phyloP scores from a whole-genome alignment of 2,329 filamentous ascomycete species.

The Ophiostoma sp. region DNA sequence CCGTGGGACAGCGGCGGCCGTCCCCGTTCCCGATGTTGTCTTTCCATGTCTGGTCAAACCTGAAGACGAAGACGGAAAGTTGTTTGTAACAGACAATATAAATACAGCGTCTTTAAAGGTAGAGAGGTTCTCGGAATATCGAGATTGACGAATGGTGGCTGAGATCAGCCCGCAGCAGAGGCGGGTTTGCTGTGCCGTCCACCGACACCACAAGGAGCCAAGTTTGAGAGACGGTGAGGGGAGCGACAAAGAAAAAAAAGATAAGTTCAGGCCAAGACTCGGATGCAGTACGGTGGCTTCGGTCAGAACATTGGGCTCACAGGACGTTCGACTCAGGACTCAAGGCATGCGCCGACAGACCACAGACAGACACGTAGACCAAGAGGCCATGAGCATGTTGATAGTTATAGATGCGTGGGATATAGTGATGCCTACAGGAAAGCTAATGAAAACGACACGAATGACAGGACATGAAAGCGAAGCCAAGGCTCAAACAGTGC shows the following conservation, averaged over 20 bases:
- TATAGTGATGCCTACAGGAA: not conserved
- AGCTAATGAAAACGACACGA: not conserved
- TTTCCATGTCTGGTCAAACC: not conserved
- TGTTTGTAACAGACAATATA: not conserved
- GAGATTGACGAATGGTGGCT: not conserved
- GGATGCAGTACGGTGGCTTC: not conserved
- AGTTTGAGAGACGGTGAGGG: not conserved
- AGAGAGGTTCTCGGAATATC: not conserved
- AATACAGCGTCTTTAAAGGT: not conserved
- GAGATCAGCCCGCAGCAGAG: not conserved
- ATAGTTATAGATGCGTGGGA: not conserved
- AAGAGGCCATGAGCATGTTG: too few relatives aligned
- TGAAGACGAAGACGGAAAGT: not conserved
- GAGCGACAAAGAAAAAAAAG: not conserved
- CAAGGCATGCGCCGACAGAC: not conserved
- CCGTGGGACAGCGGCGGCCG: conserved; percentile 1
- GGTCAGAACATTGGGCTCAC: conserved; percentile 8
- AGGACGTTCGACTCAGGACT: not conserved
- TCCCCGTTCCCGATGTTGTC: not conserved
- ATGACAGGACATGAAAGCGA: not conserved
- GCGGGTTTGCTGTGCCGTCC: not conserved
- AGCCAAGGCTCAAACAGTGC: not conserved
- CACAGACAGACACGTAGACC: too few relatives aligned
- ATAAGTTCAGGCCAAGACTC: not conserved
- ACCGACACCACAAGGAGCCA: not conserved